Conservation (phyloP, 148 eudicot species). For the Fagopyrum esculentum region DNA sequence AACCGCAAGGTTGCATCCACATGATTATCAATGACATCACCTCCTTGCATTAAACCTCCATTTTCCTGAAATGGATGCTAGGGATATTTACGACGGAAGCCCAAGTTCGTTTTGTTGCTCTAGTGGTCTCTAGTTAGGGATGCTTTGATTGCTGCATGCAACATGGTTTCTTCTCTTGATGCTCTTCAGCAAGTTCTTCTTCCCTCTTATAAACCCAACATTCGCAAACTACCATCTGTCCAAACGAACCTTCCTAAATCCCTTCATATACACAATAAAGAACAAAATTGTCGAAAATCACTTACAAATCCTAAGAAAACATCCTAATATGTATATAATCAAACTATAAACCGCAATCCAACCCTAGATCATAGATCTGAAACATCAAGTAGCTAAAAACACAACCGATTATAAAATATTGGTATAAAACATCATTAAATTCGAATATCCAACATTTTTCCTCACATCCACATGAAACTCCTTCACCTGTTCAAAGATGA, state of each 20-base stretch:
- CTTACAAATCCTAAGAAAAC: neutral
- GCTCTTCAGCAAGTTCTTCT: conserved; percentile 52
- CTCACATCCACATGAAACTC: conserved; percentile 90
- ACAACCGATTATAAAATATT: neutral
- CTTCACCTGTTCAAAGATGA: conserved; percentile 52
- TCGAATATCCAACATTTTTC: conserved; percentile 41
- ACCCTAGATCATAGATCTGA: neutral
- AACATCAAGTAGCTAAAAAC: neutral
- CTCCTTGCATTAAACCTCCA: no score
- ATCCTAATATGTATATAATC: neutral
- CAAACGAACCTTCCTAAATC: conserved; percentile 62
- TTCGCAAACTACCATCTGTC: conserved; percentile 75
- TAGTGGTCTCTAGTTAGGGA: neutral
- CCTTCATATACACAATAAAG: conserved; percentile 23
- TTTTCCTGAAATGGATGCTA: no score
- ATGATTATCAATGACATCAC: no score
- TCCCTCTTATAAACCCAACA: conserved; percentile 52
- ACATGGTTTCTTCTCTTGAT: conserved; percentile 47
- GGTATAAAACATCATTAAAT: conserved; percentile 39
- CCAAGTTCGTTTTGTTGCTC: conserved; percentile 23
- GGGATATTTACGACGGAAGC: no score
- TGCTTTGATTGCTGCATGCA: conserved; percentile 9
- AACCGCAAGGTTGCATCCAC: no score
- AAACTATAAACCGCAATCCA: neutral
- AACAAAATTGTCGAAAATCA: neutral